These are phyloP conservation scores for Chondrostereum purpureum DNA, from an alignment of 1,284 basidiomycete species.

Conservation along the genomic window DNA sequence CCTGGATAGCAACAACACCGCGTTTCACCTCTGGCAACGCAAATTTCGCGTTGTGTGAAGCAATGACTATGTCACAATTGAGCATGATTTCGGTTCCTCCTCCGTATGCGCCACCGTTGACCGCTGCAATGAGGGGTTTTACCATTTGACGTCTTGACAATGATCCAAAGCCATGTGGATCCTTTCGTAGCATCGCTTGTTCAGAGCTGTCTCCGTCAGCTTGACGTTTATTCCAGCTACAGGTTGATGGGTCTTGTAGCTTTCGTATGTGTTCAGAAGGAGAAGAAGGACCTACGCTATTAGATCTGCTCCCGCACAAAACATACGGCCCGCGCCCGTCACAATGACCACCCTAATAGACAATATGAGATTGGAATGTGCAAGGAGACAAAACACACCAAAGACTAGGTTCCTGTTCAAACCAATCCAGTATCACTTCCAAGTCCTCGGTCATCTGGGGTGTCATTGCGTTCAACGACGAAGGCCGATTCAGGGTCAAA, in stretches of 20 bases:
- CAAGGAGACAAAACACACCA: constrained; percentile 47
- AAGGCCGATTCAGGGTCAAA: constrained; percentile 71
- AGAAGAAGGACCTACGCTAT: constrained; percentile 46
- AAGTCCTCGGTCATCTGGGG: constrained; percentile 55
- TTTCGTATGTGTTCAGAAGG: background rate
- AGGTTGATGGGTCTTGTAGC: background rate
- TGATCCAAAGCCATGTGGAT: constrained; percentile 68
- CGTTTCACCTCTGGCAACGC: constrained; percentile 78
- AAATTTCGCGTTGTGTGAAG: constrained; percentile 64
- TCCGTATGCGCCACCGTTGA: constrained; percentile 75
- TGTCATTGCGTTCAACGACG: constrained; percentile 69
- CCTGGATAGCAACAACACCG: constrained; percentile 71
- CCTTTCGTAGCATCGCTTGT: constrained; percentile 31
- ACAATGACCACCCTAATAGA: constrained; percentile 63
- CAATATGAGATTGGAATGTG: background rate
- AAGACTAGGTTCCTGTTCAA: constrained; percentile 63
- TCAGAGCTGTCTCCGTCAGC: constrained; percentile 34
- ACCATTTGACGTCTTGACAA: constrained; percentile 62
- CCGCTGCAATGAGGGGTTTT: constrained; percentile 81
- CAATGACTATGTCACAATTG: constrained; percentile 82
- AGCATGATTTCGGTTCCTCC: constrained; percentile 76
- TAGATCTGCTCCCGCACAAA: constrained; percentile 80
- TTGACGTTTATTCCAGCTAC: constrained; percentile 48
- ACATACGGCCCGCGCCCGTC: constrained; percentile 70
- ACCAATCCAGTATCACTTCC: constrained; percentile 61